Evolutionary conservation across 257 asterid genomes (phyloP), one percentile per base, ranked within the genome.

Genomic region (Solanum okadae): DNA sequence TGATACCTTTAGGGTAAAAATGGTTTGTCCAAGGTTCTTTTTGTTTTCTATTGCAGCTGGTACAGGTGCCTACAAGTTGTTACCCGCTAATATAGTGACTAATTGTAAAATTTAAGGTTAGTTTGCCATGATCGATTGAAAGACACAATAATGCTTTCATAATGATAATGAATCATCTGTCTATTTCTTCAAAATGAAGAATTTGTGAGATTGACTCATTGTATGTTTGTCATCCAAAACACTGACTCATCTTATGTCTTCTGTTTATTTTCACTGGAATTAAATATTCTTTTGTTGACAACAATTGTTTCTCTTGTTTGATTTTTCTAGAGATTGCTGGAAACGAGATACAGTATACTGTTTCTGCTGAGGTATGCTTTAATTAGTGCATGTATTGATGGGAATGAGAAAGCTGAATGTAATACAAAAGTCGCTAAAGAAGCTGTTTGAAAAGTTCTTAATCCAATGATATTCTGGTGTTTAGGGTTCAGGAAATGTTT

Each of bases 361-460:
- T 94, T 90, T 88, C 93, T 87, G 94, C 96, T 61, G 98, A 95
- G 98, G 99, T 95, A 92, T 68, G 94, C 77, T 34, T 37, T 67
- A 70, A 25, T 42, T 67, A 75, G 18, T 78, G 35, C 37, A 14
- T 78, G 25, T 8, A 27, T 40, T 40, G 35, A 77, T 77, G 84
- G 22, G 61, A 40, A 42, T 27, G 38, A 78, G 63, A 78, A 77
- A 78, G 63, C n/a, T 42, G 49, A 8, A n/a, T 78, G 85, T 78
- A 25, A 78, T 78, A 78, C 37, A 14, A 0, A n/a, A 40, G 35
- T 42, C 0, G 25, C 15, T 42, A 42, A 78, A 78, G 84, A 78
- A 25, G 16, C 63, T 78, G 15, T 78, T 14, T 15, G 35, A 78
- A 25, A 78, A 2, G 65, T 14, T 42, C 0, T 42, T 42, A 78